These are phyloP conservation scores for Pleurostoma richardsiae DNA, from an alignment of 2,329 filamentous ascomycete species.

Conservation along the genomic window DNA sequence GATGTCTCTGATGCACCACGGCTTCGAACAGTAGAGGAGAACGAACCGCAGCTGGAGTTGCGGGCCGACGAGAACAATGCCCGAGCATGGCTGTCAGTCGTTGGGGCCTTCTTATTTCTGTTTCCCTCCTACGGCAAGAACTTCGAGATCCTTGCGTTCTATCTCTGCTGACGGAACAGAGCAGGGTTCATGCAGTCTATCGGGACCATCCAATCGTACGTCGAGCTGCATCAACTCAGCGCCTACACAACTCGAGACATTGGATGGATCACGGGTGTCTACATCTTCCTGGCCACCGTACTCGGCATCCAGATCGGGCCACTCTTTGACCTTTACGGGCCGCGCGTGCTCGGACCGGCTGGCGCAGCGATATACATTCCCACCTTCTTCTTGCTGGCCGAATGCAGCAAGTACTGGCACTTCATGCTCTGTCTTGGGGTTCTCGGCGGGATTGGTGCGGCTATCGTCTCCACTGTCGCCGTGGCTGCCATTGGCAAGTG, in stretches of 20 bases:
- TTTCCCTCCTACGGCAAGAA: slow-evolving; percentile 7
- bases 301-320: slow-evolving; percentile 42
- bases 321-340: slow-evolving; percentile 41
- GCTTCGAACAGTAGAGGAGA: no score
- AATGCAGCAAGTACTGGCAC: slow-evolving; percentile 42
- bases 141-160: background rate
- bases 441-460: slow-evolving; percentile 33
- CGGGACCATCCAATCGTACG: slow-evolving; percentile 42
- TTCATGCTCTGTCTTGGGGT: slow-evolving; percentile 38
- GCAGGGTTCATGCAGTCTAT: slow-evolving; percentile 40
- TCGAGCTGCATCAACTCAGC: slow-evolving; percentile 35
- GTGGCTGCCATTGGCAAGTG: slow-evolving; percentile 24
- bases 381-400: slow-evolving; percentile 38
- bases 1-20: no score
- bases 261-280: slow-evolving; percentile 43
- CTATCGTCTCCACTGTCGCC: slow-evolving; percentile 27
- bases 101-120: slow-evolving; percentile 6
- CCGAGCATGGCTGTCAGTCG: slow-evolving; percentile 7
- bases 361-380: slow-evolving; percentile 29
- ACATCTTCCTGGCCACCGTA: slow-evolving; percentile 36
- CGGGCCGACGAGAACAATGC: background rate
- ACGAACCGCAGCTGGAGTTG: no score
- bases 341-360: slow-evolving; percentile 28
- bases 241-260: slow-evolving; percentile 35
- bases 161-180: background rate